Evolutionary conservation across 2,329 filamentous ascomycete species (phyloP), one percentile per base, ranked within the genome.

Genomic region (Stylonectria norvegica): DNA sequence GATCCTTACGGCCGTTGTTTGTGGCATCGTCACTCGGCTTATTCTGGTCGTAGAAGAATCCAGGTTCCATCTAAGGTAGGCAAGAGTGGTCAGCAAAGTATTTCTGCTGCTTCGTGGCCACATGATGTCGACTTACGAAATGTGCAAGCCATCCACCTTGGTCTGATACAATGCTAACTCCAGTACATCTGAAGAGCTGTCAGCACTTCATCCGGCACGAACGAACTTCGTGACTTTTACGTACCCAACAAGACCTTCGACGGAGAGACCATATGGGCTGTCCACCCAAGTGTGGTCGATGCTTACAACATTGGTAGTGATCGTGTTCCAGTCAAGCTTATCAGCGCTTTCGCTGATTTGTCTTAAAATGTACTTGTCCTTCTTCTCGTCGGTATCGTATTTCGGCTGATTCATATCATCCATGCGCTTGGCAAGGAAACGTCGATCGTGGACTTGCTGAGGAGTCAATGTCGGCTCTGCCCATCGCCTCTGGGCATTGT

Each of bases 401-500:
- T 40, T 40, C 2, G 17, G 9, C 16, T 25, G 22, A 7, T 20
- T 14, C 30, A 40, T 36, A 5, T 25, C 17, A 10, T 36, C 33
- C 18, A 36, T 25, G 8, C 38, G 38, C 20, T 36, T 40, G 18
- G 36, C 32, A 2, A 40, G 20, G 20, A 17, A 25, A 20, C 38
- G 20, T 20, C 38, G 14, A 4, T 35, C 38, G 17, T 25, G 36
- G 15, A 28, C 28, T 30, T 39, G 20, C 29, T 39, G 20, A 0
- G 38, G 38, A 17, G 38, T 40, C 11, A 40, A 25, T 1, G 32
- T 40, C 4, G 38, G 38, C 23, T 40, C 20, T 5, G 23, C 38
- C 38, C 38, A 40, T 23, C 38, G 19, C 10, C n/a, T 20, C n/a
- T 36, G 30, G 2, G 30, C 17, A 23, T 40, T 40, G 18, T 36